Evolutionary conservation across 169 alveolate species (phyloP), one percentile per base, ranked within the genome.

Genomic region (Plasmodium gonderi): DNA sequence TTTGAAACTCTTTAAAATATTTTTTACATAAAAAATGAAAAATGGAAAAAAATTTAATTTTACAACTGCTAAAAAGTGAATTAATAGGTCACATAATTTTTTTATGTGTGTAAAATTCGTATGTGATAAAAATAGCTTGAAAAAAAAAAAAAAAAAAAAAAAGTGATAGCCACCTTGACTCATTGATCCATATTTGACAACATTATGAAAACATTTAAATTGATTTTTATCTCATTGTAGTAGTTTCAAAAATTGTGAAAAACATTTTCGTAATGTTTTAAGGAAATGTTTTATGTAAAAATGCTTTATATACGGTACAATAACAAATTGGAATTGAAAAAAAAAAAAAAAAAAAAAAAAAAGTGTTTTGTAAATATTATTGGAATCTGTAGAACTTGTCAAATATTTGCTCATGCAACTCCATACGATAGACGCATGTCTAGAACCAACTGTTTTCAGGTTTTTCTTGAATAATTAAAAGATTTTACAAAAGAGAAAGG

Each of bases 111-210:
- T 20, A 31, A 17, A 75, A 40, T 40, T 75, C 20, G 29, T 23
- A 40, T 42, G 23, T 31, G 23, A 8, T 36, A 75, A 75, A 36
- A 75, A 75, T 36, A 31, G 67, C 17, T 38, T 38, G 51, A 75
- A 38, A 74, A 75, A 75, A 74, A 74, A 74, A 74, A 74, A 74
- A 74, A 75, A 75, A 75, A 36, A 17, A 74, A 74, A 74, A 74
- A 75, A 75, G 29, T 40, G 17, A 20, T 20, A 29, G n/a, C 12
- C n/a, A 44, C 8, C 20, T 49, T 60, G 72, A 17, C 72, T 17
- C 72, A 60, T 7, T 60, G 72, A 36, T 14, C n/a, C n/a, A n/a
- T 60, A 36, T 60, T 60, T 20, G 72, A 36, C 36, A 60, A 60
- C 17, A 60, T 60, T 6, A 36, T 60, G 72, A 60, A 60, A 60